phyloP scores from a whole-genome alignment of 106 monocot species.

The Platanthera zijinensis region DNA sequence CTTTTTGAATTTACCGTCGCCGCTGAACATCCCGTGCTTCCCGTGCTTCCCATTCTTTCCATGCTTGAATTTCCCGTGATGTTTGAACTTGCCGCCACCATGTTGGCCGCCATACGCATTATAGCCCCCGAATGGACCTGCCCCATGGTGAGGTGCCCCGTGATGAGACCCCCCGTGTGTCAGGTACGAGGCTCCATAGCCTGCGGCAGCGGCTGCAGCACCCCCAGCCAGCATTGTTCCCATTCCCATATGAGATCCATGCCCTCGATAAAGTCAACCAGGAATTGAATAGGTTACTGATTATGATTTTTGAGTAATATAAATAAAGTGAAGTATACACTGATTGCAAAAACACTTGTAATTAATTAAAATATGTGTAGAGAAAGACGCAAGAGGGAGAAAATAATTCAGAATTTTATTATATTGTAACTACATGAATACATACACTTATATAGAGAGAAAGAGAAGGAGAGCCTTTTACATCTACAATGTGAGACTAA shows the following conservation, averaged over 20 bases:
- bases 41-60: slow-evolving; percentile 24
- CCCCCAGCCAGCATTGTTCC: slow-evolving; percentile 58
- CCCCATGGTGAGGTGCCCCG: neutral
- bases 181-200: slow-evolving; percentile 63
- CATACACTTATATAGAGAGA: too few relatives aligned
- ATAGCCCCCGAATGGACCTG: neutral
- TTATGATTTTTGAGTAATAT: too few relatives aligned
- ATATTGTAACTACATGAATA: too few relatives aligned
- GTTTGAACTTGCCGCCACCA: slow-evolving; percentile 33
- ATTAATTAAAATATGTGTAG: too few relatives aligned
- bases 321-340: too few relatives aligned
- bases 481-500: too few relatives aligned
- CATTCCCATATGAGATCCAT: slow-evolving; percentile 37
- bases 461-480: too few relatives aligned
- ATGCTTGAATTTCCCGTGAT: neutral
- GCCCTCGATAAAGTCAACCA: slow-evolving; percentile 19
- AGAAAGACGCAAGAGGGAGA: too few relatives aligned
- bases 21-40: slow-evolving; percentile 31
- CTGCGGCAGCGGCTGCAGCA: slow-evolving; percentile 52
- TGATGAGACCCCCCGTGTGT: slow-evolving; percentile 13
- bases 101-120: slow-evolving; percentile 16
- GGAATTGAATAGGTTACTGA: too few relatives aligned
- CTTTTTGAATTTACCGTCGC: slow-evolving; percentile 24
- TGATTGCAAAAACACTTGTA: too few relatives aligned
- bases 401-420: too few relatives aligned